A percentile compares a stretch with the other conserved stretches of the same genome.
phyloP scores from a whole-genome alignment of 805 yeast genomes.

The Nakazawaea sp. region DNA sequence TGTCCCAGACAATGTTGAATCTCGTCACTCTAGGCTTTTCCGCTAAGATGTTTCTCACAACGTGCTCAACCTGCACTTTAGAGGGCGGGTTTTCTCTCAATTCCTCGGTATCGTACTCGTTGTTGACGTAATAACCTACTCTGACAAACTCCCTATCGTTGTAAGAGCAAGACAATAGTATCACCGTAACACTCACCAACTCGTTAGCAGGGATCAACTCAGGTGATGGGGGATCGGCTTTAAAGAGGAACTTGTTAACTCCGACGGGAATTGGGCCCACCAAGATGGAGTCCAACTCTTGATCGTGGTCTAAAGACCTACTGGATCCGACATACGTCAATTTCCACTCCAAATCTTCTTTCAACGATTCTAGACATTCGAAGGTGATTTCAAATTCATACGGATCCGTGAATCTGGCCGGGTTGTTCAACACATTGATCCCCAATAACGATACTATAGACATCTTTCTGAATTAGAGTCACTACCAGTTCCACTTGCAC shows the following conservation, averaged over 20 bases:
- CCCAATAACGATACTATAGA: slow-evolving; percentile 91
- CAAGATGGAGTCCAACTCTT: slow-evolving; percentile 89
- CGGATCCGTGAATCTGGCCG: slow-evolving; percentile 89
- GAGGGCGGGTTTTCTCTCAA: slow-evolving; percentile 89
- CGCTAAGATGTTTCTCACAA: slow-evolving; percentile 88
- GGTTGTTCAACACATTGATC: slow-evolving; percentile 87
- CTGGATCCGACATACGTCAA: slow-evolving; percentile 95
- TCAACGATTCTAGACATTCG: slow-evolving; percentile 90
- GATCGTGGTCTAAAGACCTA: slow-evolving; percentile 91
- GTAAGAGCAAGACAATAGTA: slow-evolving; percentile 86
- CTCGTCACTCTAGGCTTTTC: slow-evolving; percentile 97
- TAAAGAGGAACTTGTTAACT: slow-evolving; percentile 82
- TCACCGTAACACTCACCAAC: slow-evolving; percentile 91
- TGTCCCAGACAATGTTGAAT: slow-evolving; percentile 96
- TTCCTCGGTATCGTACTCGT: slow-evolving; percentile 93
- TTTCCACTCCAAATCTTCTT: slow-evolving; percentile 95
- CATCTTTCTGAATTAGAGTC: too few relatives aligned
- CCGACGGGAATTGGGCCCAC: slow-evolving; percentile 99
- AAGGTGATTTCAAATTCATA: slow-evolving; percentile 96
- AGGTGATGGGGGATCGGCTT: slow-evolving; percentile 96
- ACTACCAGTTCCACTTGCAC: too few relatives aligned
- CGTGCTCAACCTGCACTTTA: slow-evolving; percentile 89
- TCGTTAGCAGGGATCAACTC: slow-evolving; percentile 95
- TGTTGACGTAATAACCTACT: slow-evolving; percentile 96
- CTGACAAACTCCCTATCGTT: slow-evolving; percentile 92